A percentile compares a stretch with the other conserved stretches of the same genome.
phyloP scores from a whole-genome alignment of 2,329 filamentous ascomycete genomes.

The Sporothrix schenckii region DNA sequence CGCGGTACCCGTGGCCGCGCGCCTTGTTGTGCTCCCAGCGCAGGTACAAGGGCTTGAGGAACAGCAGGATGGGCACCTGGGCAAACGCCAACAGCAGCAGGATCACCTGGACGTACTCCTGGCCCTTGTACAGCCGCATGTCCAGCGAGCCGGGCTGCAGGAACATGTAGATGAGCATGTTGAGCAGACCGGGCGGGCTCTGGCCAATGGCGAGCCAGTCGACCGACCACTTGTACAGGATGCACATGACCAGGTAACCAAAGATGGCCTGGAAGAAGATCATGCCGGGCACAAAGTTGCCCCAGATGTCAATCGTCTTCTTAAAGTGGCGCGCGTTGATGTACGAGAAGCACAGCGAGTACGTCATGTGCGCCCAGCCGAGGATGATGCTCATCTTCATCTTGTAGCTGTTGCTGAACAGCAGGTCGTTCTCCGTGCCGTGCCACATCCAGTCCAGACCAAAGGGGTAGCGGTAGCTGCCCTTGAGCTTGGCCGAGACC shows the following conservation, averaged over 20 bases:
- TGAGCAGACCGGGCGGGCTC: constrained; percentile 83
- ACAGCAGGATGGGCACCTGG: constrained; percentile 87
- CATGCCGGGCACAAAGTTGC: constrained; percentile 97
- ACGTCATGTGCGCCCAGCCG: constrained; percentile 98
- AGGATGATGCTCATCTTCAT: constrained; percentile 99
- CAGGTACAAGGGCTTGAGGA: constrained; percentile 95
- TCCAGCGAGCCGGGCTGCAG: constrained; percentile 76
- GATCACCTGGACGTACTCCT: constrained; percentile 73
- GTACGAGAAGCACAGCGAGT: constrained; percentile 89
- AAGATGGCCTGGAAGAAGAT: constrained; percentile 99
- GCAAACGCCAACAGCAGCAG: constrained; percentile 79
- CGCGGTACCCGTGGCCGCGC: constrained; percentile 85
- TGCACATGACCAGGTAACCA: constrained; percentile 89
- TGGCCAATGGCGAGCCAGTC: constrained; percentile 73
- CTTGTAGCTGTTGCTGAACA: constrained; percentile 99
- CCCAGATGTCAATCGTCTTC: constrained; percentile 92
- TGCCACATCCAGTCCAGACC: constrained; percentile 97
- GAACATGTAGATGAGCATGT: constrained; percentile 99
- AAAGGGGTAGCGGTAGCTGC: constrained; percentile 86
- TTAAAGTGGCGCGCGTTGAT: constrained; percentile 96
- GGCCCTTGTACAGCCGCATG: constrained; percentile 75
- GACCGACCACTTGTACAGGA: constrained; percentile 95
- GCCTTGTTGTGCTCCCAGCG: constrained; percentile 91
- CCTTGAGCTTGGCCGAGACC: constrained; percentile 63
- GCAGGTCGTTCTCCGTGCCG: constrained; percentile 87